Evolutionary conservation across 75 land plant genomes (phyloP).

Genomic region (Isoetes taiwanensis): DNA sequence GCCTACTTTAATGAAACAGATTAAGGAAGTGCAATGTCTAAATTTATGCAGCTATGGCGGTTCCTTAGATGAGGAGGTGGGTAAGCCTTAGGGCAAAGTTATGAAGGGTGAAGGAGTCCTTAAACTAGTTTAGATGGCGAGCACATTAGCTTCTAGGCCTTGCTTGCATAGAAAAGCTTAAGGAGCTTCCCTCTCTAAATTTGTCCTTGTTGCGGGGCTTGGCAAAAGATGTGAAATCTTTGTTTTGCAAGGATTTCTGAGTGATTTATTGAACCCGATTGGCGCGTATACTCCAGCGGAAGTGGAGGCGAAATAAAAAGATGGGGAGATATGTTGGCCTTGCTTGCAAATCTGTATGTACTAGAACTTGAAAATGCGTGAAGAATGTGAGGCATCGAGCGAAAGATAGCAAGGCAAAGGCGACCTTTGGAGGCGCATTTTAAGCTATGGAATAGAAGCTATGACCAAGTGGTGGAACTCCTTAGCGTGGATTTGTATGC

Average conservation of each 20-base stretch:
- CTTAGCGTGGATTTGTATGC: not conserved
- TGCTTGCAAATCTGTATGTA: not conserved
- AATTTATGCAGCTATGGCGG: no score
- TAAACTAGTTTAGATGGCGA: not conserved
- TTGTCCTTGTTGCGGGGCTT: not conserved
- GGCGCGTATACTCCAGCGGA: not conserved
- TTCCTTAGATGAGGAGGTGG: no score
- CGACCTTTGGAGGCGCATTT: not conserved
- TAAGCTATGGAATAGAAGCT: not conserved
- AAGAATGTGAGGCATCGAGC: not conserved
- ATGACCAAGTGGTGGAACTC: not conserved
- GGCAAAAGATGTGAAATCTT: not conserved
- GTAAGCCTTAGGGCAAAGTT: no score
- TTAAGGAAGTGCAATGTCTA: no score
- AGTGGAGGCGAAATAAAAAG: slow-evolving; percentile 1
- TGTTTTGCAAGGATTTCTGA: not conserved
- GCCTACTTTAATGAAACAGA: no score
- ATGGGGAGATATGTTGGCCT: not conserved
- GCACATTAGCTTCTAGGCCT: not conserved
- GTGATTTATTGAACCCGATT: not conserved
- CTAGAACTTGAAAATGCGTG: slow-evolving; percentile 1
- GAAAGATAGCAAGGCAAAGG: not conserved
- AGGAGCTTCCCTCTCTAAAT: not conserved
- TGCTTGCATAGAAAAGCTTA: not conserved
- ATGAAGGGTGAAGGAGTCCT: no score